These are phyloP conservation scores for Porcisia deanei DNA, from an alignment of 208 protist species.

Conservation along the genomic window DNA sequence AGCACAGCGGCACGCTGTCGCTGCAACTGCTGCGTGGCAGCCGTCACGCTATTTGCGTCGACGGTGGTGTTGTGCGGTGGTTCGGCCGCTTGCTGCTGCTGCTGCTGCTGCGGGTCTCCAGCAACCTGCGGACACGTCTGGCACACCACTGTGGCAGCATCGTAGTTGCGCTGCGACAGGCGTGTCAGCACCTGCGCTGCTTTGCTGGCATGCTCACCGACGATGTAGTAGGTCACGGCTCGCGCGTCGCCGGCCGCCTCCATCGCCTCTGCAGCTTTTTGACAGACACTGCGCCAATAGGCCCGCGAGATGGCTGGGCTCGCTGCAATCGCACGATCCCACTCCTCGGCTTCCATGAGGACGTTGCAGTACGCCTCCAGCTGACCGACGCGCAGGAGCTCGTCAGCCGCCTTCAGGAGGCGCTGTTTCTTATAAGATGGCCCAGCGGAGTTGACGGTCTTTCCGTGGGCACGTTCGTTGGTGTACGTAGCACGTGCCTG, in stretches of 20 bases:
- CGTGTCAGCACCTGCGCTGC: conserved; percentile 63
- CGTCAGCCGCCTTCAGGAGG: conserved; percentile 73
- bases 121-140: conserved; percentile 67
- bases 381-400: conserved; percentile 73
- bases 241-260: conserved; percentile 59
- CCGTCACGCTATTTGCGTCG: conserved; percentile 52
- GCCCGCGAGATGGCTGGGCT: conserved; percentile 85
- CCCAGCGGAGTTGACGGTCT: conserved; percentile 56
- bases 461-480: conserved; percentile 70
- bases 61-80: conserved; percentile 59
- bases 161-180: conserved; percentile 42
- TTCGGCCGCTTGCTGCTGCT: conserved; percentile 31
- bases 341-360: conserved; percentile 86
- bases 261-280: conserved; percentile 72
- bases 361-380: conserved; percentile 80
- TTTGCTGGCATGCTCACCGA: conserved; percentile 67
- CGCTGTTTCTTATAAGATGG: conserved; percentile 57
- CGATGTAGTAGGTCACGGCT: conserved; percentile 79
- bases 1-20: conserved; percentile 39
- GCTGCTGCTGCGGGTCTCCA: conserved; percentile 21
- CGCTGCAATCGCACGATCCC: conserved; percentile 87
- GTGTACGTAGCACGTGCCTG: conserved; percentile 47
- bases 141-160: conserved; percentile 59
- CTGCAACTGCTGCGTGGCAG: conserved; percentile 42
- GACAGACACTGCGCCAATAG: conserved; percentile 83